phyloP scores from a whole-genome alignment of 352 stramenopile species.

The Plasmopara muralis region DNA sequence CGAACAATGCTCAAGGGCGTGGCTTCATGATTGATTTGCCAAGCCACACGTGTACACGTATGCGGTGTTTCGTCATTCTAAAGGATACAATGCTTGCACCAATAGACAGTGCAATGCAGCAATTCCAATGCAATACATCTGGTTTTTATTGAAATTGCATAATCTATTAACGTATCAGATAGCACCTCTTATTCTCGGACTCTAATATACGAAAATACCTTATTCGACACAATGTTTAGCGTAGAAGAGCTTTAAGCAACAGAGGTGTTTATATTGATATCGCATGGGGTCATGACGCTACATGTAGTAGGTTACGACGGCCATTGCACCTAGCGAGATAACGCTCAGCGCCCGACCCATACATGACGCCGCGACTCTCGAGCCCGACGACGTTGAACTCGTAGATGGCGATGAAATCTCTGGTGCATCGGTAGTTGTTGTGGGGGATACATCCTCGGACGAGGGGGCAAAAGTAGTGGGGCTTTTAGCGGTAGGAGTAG shows the following conservation, averaged over 20 bases:
- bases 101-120: too few relatives aligned
- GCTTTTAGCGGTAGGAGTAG: not conserved
- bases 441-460: not conserved
- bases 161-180: too few relatives aligned
- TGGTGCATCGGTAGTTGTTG: not conserved
- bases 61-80: too few relatives aligned
- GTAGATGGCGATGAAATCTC: not conserved
- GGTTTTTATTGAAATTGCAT: too few relatives aligned
- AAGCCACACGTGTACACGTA: too few relatives aligned
- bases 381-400: slow-evolving; percentile 11
- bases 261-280: not conserved
- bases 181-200: too few relatives aligned
- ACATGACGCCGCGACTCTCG: slow-evolving; percentile 22
- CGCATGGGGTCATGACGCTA: slow-evolving; percentile 11
- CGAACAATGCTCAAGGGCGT: too few relatives aligned
- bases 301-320: slow-evolving; percentile 20
- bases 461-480: not conserved
- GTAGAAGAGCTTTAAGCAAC: not conserved
- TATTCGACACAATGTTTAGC: too few relatives aligned
- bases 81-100: too few relatives aligned
- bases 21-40: too few relatives aligned
- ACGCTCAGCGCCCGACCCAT: slow-evolving; percentile 13
- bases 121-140: too few relatives aligned
- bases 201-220: too few relatives aligned
- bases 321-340: slow-evolving; percentile 13